Conservation (phyloP, 202 grass and related monocot species). For the Digitaria exilis region DNA sequence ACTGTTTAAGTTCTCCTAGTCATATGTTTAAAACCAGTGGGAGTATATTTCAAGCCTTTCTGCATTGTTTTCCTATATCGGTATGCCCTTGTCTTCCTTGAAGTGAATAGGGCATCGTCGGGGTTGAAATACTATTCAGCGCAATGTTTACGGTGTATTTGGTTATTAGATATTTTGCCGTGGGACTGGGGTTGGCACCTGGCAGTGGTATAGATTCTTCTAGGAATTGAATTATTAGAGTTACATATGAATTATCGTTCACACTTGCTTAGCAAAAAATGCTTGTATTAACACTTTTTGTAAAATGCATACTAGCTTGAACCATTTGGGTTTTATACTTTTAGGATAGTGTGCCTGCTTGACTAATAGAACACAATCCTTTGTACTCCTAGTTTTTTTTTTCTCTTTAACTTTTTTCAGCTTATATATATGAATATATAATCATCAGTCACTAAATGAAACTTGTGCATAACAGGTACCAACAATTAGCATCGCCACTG, state of each 20-base stretch:
- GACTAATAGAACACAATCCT: not conserved
- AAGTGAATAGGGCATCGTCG: not conserved
- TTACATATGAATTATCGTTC: not conserved
- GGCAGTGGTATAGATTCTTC: not conserved
- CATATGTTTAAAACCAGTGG: not conserved
- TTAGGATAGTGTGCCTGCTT: not conserved
- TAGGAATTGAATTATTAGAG: not conserved
- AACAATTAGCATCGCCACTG: conserved; percentile 63
- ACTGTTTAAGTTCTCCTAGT: not conserved
- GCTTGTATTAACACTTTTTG: not conserved
- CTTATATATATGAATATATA: conserved; percentile 25
- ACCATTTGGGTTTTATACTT: not conserved
- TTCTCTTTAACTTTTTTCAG: not conserved
- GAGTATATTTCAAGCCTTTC: conserved; percentile 16
- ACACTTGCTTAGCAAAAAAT: not conserved
- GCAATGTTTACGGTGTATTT: not conserved
- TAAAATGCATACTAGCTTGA: not conserved
- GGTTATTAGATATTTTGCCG: not conserved
- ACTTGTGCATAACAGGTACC: conserved; percentile 54
- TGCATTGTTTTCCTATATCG: not conserved
- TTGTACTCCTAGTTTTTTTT: not conserved
- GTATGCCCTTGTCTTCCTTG: not conserved
- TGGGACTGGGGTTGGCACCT: not conserved
- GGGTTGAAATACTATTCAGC: not conserved
- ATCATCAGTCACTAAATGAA: not conserved